Percentiles rank a stretch among this genome's conserved stretches.
These are phyloP conservation scores for Pseudogymnoascus sp. DNA, from an alignment of 2,329 filamentous ascomycete genomes.

Conservation along the genomic window DNA sequence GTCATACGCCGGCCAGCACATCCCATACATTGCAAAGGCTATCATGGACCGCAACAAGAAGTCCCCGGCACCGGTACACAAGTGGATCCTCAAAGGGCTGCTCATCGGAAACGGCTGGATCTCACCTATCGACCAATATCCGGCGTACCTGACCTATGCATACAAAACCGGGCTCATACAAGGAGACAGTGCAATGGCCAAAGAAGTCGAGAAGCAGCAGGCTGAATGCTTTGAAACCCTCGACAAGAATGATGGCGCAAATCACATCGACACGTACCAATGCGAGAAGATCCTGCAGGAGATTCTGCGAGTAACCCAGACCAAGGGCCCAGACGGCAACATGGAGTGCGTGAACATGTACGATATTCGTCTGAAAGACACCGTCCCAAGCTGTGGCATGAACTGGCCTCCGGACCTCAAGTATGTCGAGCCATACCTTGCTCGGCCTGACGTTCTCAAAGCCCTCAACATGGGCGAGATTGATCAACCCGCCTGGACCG, in stretches of 20 bases:
- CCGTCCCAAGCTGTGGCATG: slow-evolving; percentile 83
- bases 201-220: slow-evolving; percentile 61
- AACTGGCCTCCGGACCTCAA: slow-evolving; percentile 90
- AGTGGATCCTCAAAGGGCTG: slow-evolving; percentile 76
- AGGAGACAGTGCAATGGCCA: slow-evolving; percentile 56
- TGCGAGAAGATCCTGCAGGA: slow-evolving; percentile 74
- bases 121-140: slow-evolving; percentile 81
- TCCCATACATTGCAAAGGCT: slow-evolving; percentile 89
- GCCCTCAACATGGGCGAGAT: slow-evolving; percentile 78
- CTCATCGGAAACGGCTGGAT: slow-evolving; percentile 99
- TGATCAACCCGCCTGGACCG: slow-evolving; percentile 82
- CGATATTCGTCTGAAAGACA: slow-evolving; percentile 78
- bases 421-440: slow-evolving; percentile 74
- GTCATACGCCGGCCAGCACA: slow-evolving; percentile 94
- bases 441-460: slow-evolving; percentile 65
- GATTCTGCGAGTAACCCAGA: slow-evolving; percentile 60
- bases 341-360: slow-evolving; percentile 84
- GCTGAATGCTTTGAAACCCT: slow-evolving; percentile 58
- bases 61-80: slow-evolving; percentile 35
- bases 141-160: slow-evolving; percentile 73
- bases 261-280: slow-evolving; percentile 57
- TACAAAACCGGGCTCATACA: slow-evolving; percentile 69
- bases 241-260: slow-evolving; percentile 49
- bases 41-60: slow-evolving; percentile 81
- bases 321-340: slow-evolving; percentile 44